A percentile compares a stretch with the other conserved stretches of the same genome.
phyloP scores from a whole-genome alignment of 2,329 filamentous ascomycete genomes.

The Penicillium palitans region DNA sequence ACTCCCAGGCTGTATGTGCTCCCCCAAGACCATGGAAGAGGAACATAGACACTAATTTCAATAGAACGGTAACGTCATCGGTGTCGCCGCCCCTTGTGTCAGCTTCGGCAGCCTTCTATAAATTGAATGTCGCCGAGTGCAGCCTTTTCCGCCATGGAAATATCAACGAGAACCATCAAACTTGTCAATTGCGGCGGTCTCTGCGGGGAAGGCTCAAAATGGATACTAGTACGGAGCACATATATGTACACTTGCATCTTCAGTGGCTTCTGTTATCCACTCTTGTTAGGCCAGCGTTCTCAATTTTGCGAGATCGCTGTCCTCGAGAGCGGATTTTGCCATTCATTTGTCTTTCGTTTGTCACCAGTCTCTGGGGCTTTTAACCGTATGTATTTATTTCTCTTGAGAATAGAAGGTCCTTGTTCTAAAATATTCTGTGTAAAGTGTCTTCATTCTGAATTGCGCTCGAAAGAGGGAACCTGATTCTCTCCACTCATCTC shows the following conservation, averaged over 20 bases:
- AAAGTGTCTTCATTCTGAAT: background rate
- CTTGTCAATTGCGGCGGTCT: background rate
- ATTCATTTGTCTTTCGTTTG: conserved; percentile 17
- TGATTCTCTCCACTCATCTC: background rate
- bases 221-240: conserved; percentile 14
- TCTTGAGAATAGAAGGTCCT: conserved; percentile 1
- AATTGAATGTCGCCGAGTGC: conserved; percentile 1
- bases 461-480: background rate
- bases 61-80: conserved; percentile 32
- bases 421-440: background rate
- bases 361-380: conserved; percentile 5
- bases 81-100: conserved; percentile 34
- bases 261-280: conserved; percentile 9
- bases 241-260: conserved; percentile 12
- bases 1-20: conserved; percentile 24
- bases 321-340: background rate
- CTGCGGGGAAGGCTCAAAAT: conserved; percentile 1
- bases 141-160: background rate
- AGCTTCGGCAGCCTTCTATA: conserved; percentile 34
- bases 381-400: conserved; percentile 15
- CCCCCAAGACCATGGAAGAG: background rate
- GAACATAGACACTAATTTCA: conserved; percentile 4
- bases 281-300: background rate
- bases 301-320: background rate
- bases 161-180: background rate